Conservation (phyloP, 257 asterid genomes). For the Nicotiana tomentosiformis region DNA sequence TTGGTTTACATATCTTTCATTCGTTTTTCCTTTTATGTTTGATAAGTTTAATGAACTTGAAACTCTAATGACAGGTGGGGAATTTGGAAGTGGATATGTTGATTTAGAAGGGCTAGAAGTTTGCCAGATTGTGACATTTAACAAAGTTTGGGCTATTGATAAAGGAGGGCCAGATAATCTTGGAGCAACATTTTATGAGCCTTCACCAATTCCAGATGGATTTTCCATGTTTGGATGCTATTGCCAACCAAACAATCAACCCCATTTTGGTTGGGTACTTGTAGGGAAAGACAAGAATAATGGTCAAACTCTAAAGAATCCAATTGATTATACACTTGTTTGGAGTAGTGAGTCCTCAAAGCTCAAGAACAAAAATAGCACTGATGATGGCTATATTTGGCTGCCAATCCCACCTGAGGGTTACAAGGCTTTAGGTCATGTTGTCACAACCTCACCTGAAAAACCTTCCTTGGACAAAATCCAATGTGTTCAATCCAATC, state of each 20-base stretch:
- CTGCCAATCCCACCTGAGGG: conserved; percentile 72
- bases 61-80: conserved; percentile 38
- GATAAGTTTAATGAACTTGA: background rate
- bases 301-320: conserved; percentile 43
- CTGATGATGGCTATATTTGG: conserved; percentile 53
- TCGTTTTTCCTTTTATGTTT: background rate
- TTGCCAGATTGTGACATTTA: conserved; percentile 42
- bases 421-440: conserved; percentile 56
- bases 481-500: conserved; percentile 55
- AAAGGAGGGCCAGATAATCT: conserved; percentile 48
- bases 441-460: conserved; percentile 49
- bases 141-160: conserved; percentile 38
- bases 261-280: conserved; percentile 62
- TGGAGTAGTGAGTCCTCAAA: conserved; percentile 27
- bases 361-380: background rate
- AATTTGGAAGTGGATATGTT: conserved; percentile 50
- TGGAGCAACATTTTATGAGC: conserved; percentile 79
- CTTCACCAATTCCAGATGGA: conserved; percentile 69
- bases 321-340: conserved; percentile 56
- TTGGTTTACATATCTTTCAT: background rate
- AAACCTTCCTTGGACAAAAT: conserved; percentile 63
- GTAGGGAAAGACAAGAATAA: conserved; percentile 50
- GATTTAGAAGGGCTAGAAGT: conserved; percentile 77
- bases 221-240: conserved; percentile 73
- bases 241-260: conserved; percentile 65